These are phyloP conservation scores for Diaporthe sp. DNA, from an alignment of 2,329 filamentous ascomycete genomes.

Conservation along the genomic window DNA sequence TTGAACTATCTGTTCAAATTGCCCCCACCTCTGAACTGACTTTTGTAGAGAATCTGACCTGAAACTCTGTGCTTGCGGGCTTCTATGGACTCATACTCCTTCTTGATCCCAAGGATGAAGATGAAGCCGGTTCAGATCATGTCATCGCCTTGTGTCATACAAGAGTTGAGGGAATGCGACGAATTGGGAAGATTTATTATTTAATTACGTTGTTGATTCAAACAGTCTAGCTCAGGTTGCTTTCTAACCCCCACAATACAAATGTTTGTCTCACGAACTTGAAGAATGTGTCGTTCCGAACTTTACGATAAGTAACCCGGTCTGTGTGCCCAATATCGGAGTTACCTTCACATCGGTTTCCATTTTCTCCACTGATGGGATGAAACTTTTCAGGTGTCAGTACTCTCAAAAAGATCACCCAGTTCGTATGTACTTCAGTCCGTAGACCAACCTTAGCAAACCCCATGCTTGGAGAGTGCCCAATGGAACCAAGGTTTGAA, in stretches of 20 bases:
- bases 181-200: no score
- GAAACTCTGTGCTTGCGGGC: background rate
- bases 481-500: background rate
- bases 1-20: background rate
- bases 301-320: no score
- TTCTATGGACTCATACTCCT: no score
- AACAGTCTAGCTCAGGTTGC: no score
- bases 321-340: background rate
- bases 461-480: background rate
- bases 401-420: background rate
- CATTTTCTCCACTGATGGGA: background rate
- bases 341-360: background rate
- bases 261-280: no score
- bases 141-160: no score
- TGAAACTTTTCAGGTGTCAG: background rate
- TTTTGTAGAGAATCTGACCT: background rate
- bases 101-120: no score
- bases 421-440: background rate
- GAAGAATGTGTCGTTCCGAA: no score
- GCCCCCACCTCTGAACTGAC: background rate
- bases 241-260: no score
- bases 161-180: no score
- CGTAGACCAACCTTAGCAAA: background rate
- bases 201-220: no score
- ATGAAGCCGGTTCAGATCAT: no score